Conservation (phyloP, 1,284 basidiomycete species). For the Cystobasidiaceae sp. region DNA sequence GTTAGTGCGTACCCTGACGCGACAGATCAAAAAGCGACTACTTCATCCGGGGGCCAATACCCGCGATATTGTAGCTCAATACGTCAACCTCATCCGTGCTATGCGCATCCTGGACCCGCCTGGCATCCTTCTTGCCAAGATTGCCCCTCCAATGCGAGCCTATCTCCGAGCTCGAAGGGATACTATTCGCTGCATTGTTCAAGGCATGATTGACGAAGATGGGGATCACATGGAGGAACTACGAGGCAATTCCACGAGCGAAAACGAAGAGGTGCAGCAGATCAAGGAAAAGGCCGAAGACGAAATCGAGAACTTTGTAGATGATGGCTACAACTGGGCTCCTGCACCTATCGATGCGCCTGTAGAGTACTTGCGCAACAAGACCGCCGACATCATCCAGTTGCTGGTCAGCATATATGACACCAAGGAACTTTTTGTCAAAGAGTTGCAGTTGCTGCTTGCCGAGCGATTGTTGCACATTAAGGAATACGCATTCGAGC, state of each 20-base stretch:
- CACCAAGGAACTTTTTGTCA: conserved; percentile 86
- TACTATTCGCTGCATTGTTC: conserved; percentile 87
- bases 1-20: conserved; percentile 64
- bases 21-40: conserved; percentile 75
- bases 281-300: conserved; percentile 62
- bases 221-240: conserved; percentile 61
- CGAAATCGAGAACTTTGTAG: conserved; percentile 76
- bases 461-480: conserved; percentile 75
- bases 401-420: conserved; percentile 94
- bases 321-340: conserved; percentile 70
- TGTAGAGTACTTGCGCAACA: conserved; percentile 47
- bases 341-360: conserved; percentile 92
- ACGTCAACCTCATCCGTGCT: conserved; percentile 90
- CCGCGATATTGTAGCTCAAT: conserved; percentile 81
- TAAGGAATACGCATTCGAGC: conserved; percentile 70
- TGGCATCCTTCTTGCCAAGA: conserved; percentile 83
- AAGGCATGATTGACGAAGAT: conserved; percentile 77
- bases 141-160: conserved; percentile 79
- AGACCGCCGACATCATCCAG: conserved; percentile 70
- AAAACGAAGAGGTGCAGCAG: conserved; percentile 31
- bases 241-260: conserved; percentile 28
- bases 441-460: conserved; percentile 81
- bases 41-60: conserved; percentile 96
- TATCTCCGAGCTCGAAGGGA: conserved; percentile 84
- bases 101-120: conserved; percentile 84